phyloP scores from a whole-genome alignment of 164 flowering plant species.

The Saururus chinensis region DNA sequence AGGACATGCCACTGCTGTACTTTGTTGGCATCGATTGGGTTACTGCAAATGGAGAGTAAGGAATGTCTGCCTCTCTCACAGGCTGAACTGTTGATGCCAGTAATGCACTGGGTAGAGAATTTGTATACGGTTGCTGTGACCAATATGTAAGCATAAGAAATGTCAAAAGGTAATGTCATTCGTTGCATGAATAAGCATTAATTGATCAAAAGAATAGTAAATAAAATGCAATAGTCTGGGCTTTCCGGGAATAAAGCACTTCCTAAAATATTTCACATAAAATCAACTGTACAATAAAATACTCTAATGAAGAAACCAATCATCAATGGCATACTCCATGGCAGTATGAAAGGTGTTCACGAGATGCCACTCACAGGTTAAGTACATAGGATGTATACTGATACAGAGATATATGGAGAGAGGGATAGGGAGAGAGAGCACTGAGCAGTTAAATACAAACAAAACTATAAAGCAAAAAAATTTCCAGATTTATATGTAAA shows the following conservation, averaged over 20 bases:
- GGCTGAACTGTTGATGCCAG: constrained; percentile 58
- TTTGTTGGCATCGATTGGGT: constrained; percentile 68
- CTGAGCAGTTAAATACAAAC: too few species aligned
- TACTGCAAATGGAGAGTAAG: constrained; percentile 62
- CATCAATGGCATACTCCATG: too few species aligned
- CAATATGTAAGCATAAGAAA: background rate
- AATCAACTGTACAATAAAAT: too few species aligned
- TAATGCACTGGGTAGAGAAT: constrained; percentile 51
- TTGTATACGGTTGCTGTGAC: constrained; percentile 57
- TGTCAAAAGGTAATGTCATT: background rate
- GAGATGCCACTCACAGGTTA: too few species aligned
- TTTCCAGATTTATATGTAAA: too few species aligned
- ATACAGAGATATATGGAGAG: too few species aligned
- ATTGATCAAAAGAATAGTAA: background rate
- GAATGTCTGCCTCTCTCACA: constrained; percentile 59
- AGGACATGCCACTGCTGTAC: constrained; percentile 42
- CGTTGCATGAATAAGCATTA: background rate
- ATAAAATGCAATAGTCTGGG: background rate
- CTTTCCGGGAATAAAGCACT: background rate
- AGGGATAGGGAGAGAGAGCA: too few species aligned
- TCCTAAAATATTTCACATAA: background rate
- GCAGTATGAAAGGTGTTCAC: too few species aligned
- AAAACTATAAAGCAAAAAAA: too few species aligned
- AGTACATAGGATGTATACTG: too few species aligned
- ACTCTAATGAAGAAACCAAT: too few species aligned